Base-by-base conservation (phyloP, 108 stramenopile species). In the Pseudonitzschia delicatissima region DNA sequence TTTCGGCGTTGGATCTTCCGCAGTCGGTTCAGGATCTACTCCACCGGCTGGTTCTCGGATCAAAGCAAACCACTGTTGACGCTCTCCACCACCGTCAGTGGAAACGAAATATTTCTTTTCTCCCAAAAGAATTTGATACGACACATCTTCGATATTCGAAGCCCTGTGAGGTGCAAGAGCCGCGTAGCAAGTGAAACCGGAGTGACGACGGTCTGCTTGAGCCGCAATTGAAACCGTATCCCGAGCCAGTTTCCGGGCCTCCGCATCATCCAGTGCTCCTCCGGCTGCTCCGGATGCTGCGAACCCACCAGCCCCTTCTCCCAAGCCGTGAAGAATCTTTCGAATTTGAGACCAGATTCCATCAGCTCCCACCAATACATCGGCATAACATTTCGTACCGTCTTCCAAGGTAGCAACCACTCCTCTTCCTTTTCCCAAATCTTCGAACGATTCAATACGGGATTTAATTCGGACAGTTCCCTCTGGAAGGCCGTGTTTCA, bases 11-110 rank as follows among this genome's bases (percentile, higher is more conserved):
- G 94, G 94, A 79, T 92, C 81, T 64, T 92, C 89, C 8, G 82
- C 61, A 15, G 89, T 87, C 1, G 91, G 85, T 64, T 92, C 91
- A 12, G 90, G 87, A 73, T 91, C 90, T 13, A 91, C 91, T 26
- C 94, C 94, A 34, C 94, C 94, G 8, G 94, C 87, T 2, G 80
- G 80, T 74, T 95, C 94, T 32, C 94, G 82, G 64, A 95, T 91
- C 57, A 95, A 77, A 42, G 97, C 94, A 81, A 97, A 98, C 97
- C 97, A 98, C 76, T 98, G 97, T 82, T 97, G 96, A 49, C 97
- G 88, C 42, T 96, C 97, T 21, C 94, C 93, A 12, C 97, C 97
- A 57, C 96, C 95, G 73, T 98, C 97, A 11, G 95, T 95, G 52
- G 83, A 86, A 21, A 98, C 97, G 68, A 98, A 98, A 81, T 98